A percentile compares a stretch with the other conserved stretches of the same genome.
These are phyloP conservation scores for Penicillium sp. DNA, from an alignment of 2,329 filamentous ascomycete genomes.

Conservation along the genomic window DNA sequence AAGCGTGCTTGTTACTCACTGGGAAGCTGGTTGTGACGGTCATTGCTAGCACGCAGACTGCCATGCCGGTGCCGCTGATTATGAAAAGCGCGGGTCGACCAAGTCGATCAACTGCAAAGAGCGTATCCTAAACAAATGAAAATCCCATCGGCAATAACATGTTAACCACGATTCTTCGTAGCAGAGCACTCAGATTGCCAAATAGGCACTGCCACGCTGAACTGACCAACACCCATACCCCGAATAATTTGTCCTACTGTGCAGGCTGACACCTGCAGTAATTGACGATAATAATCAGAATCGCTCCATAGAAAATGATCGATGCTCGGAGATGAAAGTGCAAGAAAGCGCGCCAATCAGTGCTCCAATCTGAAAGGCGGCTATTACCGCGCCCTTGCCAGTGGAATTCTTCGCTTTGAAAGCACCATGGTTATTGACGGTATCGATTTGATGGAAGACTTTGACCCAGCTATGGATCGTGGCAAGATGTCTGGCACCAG, in stretches of 20 bases:
- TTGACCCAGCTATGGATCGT: constrained; percentile 41
- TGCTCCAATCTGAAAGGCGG: constrained; percentile 23
- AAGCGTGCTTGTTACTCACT: constrained; percentile 23
- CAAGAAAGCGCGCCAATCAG: constrained; percentile 25
- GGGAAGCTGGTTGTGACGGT: constrained; percentile 42
- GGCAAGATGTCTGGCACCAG: constrained; percentile 29
- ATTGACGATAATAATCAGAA: constrained; percentile 50
- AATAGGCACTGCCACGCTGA: constrained; percentile 51
- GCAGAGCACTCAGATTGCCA: constrained; percentile 55
- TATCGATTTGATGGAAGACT: constrained; percentile 60
- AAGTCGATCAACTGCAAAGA: constrained; percentile 51
- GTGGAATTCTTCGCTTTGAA: constrained; percentile 27
- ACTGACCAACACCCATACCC: constrained; percentile 54
- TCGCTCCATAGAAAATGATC: constrained; percentile 50
- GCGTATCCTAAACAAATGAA: constrained; percentile 41
- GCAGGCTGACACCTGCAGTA: constrained; percentile 50
- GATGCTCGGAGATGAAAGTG: constrained; percentile 45
- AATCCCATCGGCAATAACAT: constrained; percentile 53
- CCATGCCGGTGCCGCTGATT: constrained; percentile 58
- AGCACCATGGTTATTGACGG: constrained; percentile 38
- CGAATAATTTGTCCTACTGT: constrained; percentile 53
- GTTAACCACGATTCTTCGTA: constrained; percentile 49
- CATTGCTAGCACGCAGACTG: constrained; percentile 59
- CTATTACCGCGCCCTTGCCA: constrained; percentile 34
- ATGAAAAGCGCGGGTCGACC: constrained; percentile 51